These are phyloP conservation scores for Lepidium campestre DNA, from an alignment of 441 rosid species.

Conservation along the genomic window DNA sequence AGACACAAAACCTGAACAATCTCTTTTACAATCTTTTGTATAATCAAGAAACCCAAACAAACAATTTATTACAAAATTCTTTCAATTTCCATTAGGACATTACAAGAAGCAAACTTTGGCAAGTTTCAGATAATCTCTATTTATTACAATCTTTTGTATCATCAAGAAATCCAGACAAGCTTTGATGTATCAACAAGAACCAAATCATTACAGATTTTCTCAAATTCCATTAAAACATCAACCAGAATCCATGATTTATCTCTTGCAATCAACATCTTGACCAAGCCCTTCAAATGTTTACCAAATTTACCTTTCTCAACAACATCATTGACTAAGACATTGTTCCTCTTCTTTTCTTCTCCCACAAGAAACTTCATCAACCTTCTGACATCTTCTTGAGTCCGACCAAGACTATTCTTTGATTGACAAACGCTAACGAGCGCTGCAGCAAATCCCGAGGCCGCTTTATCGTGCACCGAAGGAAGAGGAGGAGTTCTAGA, in stretches of 20 bases:
- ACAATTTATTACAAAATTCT: slow-evolving; percentile 39
- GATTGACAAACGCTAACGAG: slow-evolving; percentile 46
- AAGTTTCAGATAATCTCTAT: neutral
- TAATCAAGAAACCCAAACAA: slow-evolving; percentile 24
- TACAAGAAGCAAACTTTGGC: neutral
- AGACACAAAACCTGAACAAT: neutral
- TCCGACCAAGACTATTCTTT: slow-evolving; percentile 37
- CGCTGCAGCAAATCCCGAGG: slow-evolving; percentile 64
- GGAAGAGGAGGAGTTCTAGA: slow-evolving; percentile 16
- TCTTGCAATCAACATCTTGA: slow-evolving; percentile 45
- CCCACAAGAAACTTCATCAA: slow-evolving; percentile 36
- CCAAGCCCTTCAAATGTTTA: slow-evolving; percentile 35
- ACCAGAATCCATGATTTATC: slow-evolving; percentile 36
- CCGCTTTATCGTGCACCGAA: slow-evolving; percentile 39
- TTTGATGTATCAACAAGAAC: slow-evolving; percentile 20
- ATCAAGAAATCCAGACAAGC: slow-evolving; percentile 36
- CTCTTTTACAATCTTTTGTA: neutral
- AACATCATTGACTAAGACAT: slow-evolving; percentile 31
- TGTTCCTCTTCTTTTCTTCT: slow-evolving; percentile 31
- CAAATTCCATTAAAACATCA: slow-evolving; percentile 56
- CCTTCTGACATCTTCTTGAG: slow-evolving; percentile 39
- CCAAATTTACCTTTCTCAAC: slow-evolving; percentile 35
- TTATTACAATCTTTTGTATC: neutral
- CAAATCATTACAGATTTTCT: slow-evolving; percentile 49
- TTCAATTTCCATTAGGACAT: slow-evolving; percentile 45